Conservation (phyloP, 2,329 filamentous ascomycete species). For the Fusarium citri region DNA sequence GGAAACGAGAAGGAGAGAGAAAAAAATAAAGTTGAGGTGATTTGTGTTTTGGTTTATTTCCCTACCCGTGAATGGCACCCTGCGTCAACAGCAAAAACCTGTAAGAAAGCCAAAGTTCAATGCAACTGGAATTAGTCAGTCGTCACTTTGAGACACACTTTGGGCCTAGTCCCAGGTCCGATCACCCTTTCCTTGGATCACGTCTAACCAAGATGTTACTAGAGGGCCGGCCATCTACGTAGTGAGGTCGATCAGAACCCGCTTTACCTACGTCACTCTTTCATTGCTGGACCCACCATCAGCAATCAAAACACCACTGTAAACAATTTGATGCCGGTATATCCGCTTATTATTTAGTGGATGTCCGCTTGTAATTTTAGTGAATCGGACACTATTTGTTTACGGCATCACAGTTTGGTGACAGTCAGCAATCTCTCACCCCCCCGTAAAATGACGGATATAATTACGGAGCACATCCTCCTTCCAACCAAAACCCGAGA, state of each 20-base stretch:
- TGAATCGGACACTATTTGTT: not conserved
- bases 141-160: slow-evolving; percentile 9
- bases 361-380: not conserved
- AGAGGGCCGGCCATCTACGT: slow-evolving; percentile 12
- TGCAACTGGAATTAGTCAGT: slow-evolving; percentile 34
- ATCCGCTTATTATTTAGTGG: not conserved
- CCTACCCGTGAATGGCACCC: not conserved
- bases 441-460: not conserved
- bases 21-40: not conserved
- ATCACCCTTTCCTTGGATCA: not conserved
- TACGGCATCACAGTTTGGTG: no score
- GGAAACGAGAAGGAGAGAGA: no score
- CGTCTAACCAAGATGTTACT: not conserved
- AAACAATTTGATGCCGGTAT: not conserved
- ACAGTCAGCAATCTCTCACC: not conserved
- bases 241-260: slow-evolving; percentile 1
- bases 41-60: not conserved
- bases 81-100: not conserved
- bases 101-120: not conserved
- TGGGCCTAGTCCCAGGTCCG: slow-evolving; percentile 9
- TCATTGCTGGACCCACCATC: slow-evolving; percentile 19
- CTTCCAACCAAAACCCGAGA: not conserved
- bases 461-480: slow-evolving; percentile 1
- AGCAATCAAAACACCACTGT: not conserved
- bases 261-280: slow-evolving; percentile 16